Base-by-base conservation (phyloP, 2,329 filamentous ascomycete species). In the Tolypocladium tundrense region DNA sequence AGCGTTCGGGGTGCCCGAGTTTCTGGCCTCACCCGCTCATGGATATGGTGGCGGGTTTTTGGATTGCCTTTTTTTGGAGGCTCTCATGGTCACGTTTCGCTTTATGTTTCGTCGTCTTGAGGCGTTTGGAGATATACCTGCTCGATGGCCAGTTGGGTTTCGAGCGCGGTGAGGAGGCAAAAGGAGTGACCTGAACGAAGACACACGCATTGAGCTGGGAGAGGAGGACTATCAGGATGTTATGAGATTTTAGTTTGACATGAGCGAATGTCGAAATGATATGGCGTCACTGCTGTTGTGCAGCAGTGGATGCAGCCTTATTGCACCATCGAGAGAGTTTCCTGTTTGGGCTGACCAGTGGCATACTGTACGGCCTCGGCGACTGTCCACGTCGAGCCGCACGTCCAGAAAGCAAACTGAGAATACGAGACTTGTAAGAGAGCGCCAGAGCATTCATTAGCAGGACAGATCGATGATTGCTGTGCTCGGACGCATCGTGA, bases 171-270 rank as follows among this genome's bases (percentile, higher is more conserved):
- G 24, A n/a, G 37, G 21, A 11, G 13, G 24, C 35, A 33, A 21
- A 41, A 41, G 33, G 19, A 33, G 33, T 33, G 53, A 41, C 27
- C 16, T 7, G 39, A 33, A n/a, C 14, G 53, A 27, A 6, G 39
- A 43, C 7, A 33, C 16, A 27, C 4, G 31, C 53, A 1, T 6
- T 6, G 3, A 10, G 21, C 19, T 37, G 19, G 59, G 31, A 11
- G 16, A 10, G 31, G 31, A 51, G 48, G 48, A 21, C 8, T 35
- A 13, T 19, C 13, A 21, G 21, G 9, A 57, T 60, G 33, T 58
- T 58, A 61, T 54, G 57, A 61, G 60, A 45, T 42, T 53, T 21
- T 64, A 63, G 63, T 65, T 61, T 68, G 61, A 63, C 59, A 68
- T 63, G 58, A 59, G 54, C 41, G 48, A 59, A 57, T 59, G 35